Evolutionary conservation across 345 rosid genomes (phyloP).

Genomic region (Citrus trifoliata): DNA sequence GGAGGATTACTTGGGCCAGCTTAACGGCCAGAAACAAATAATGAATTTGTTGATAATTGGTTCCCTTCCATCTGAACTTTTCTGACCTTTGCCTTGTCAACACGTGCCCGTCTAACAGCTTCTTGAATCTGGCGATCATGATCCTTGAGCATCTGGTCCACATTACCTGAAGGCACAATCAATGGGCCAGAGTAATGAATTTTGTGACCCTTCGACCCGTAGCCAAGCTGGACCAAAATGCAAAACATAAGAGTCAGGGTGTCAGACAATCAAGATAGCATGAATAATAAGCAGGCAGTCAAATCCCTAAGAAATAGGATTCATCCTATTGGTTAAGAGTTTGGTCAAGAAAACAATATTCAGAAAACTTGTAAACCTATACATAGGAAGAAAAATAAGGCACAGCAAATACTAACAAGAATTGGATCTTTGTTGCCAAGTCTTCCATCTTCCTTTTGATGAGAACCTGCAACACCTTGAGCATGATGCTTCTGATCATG

Average conservation of each 20-base stretch:
- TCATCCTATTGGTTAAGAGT: background rate
- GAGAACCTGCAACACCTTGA: slow-evolving; percentile 36
- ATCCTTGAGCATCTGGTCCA: slow-evolving; percentile 94
- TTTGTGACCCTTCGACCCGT: slow-evolving; percentile 89
- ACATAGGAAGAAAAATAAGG: background rate
- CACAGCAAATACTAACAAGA: slow-evolving; percentile 53
- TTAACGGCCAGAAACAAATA: slow-evolving; percentile 83
- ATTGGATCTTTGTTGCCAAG: slow-evolving; percentile 60
- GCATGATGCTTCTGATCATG: slow-evolving; percentile 52
- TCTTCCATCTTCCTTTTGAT: slow-evolving; percentile 60
- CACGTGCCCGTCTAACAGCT: slow-evolving; percentile 81
- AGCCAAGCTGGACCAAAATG: slow-evolving; percentile 52
- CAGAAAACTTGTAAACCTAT: background rate
- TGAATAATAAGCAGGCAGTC: background rate
- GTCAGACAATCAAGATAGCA: background rate
- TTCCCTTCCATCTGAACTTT: slow-evolving; percentile 62
- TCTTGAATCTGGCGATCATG: slow-evolving; percentile 98
- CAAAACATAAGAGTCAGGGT: background rate
- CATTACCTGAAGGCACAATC: slow-evolving; percentile 76
- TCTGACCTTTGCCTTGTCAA: slow-evolving; percentile 79
- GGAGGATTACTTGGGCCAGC: slow-evolving; percentile 17
- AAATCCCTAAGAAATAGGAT: background rate
- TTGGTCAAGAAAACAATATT: background rate
- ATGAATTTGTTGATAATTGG: slow-evolving; percentile 56
- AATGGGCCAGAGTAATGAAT: slow-evolving; percentile 96